Evolutionary conservation across 73 alveolate species (phyloP), one percentile per base, ranked within the genome.

Genomic region (Effrenium voratum): DNA sequence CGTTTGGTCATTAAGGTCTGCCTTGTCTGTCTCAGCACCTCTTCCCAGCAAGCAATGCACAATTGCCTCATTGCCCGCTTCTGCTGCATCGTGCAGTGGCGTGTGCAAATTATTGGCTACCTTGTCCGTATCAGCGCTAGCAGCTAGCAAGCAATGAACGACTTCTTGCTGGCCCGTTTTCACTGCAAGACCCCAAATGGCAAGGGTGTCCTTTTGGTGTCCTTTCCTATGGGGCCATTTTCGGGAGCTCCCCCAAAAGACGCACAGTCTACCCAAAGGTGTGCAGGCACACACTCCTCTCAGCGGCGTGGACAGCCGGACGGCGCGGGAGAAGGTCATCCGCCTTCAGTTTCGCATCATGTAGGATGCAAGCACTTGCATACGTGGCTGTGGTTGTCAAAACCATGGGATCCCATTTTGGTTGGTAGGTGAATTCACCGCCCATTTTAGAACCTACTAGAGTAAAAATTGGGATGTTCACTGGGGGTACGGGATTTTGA

Each of bases 241-340:
- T 19, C 19, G 63, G 19, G 8, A 52, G 8, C 63, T 12, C 63
- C 63, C 19, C 63, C 26, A 52, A 12, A 52, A 8, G 19, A 19
- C 19, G 19, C 26, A 52, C 8, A 52, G 19, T 52, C 63, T 19
- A 52, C 26, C 63, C 63, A 12, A 52, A 8, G 19, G 19, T 19
- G 8, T 52, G 26, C 8, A 52, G 19, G 50, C 40, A 5, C 30
- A 72, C 22, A 19, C 91, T 80, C 93, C 93, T 83, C 60, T n/a
- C 68, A 49, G 76, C 40, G 93, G 93, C 32, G 77, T 83, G 30
- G 93, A 83, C 55, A 83, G 47, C 40, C 93, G 93, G 19, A 55
- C 52, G 40, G 49, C 52, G 16, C 93, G 77, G 16, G 77, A 83
- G 30, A 83, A 83, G 22, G 79, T 47, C 26, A 83, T 83, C 26